phyloP scores from a whole-genome alignment of 257 asterid genomes.

The Penstemon barbatus region DNA sequence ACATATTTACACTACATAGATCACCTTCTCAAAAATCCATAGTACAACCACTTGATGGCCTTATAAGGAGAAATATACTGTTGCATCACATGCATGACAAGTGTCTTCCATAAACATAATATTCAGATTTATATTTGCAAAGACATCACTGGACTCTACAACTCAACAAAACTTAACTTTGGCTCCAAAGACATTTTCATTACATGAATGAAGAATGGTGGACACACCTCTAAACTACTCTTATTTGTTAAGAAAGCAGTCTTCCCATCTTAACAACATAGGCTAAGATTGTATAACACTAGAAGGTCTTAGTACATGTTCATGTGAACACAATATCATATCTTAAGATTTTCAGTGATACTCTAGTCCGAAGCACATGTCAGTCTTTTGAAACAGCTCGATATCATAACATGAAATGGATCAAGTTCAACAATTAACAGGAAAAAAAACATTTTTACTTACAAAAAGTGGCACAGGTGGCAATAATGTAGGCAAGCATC shows the following conservation, averaged over 20 bases:
- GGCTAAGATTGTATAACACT: conserved; percentile 1
- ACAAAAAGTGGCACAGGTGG: not conserved
- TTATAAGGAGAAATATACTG: not conserved
- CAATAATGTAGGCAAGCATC: not conserved
- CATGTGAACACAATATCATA: not conserved
- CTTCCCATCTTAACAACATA: not conserved
- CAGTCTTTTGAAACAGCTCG: not conserved
- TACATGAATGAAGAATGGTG: not conserved
- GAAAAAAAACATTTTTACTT: not conserved
- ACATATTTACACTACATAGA: not conserved
- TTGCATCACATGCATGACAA: conserved; percentile 13
- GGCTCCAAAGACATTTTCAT: conserved; percentile 10
- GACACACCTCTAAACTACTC: not conserved
- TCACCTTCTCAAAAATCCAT: not conserved
- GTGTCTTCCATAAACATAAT: not conserved
- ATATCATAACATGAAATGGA: not conserved
- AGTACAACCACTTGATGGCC: not conserved
- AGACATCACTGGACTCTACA: conserved; percentile 4
- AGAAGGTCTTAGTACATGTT: not conserved
- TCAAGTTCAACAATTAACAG: not conserved
- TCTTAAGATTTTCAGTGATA: not conserved
- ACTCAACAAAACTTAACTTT: not conserved
- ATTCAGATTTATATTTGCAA: not conserved
- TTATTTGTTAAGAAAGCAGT: not conserved
- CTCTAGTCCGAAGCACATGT: conserved; percentile 1